Conservation (phyloP, 2,329 filamentous ascomycete species). For the Sporothrix dimorphospora region DNA sequence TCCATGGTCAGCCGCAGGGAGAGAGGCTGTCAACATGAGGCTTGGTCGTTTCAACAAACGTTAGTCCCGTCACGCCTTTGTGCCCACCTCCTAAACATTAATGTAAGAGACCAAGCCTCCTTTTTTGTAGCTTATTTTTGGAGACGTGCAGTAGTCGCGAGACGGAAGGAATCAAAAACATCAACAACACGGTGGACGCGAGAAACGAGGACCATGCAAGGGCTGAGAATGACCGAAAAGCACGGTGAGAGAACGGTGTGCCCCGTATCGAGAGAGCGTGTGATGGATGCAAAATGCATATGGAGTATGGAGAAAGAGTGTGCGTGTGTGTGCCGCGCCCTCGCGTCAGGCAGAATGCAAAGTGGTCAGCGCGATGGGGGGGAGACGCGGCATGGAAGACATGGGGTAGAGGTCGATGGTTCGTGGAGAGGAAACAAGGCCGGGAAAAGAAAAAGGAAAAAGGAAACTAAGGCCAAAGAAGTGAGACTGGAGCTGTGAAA, state of each 20-base stretch:
- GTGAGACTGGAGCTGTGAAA: not conserved
- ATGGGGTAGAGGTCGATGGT: not conserved
- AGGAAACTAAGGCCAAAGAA: no score
- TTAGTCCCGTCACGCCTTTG: not conserved
- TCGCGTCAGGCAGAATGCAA: not conserved
- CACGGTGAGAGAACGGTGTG: constrained; percentile 22
- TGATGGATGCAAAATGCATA: no score
- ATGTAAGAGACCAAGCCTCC: not conserved
- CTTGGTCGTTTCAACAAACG: not conserved
- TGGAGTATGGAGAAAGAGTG: not conserved
- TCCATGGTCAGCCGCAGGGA: constrained; percentile 1
- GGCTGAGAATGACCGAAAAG: not conserved
- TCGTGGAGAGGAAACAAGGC: not conserved
- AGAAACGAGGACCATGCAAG: not conserved
- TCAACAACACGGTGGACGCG: not conserved
- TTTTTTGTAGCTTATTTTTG: not conserved
- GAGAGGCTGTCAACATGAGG: not conserved
- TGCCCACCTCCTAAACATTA: not conserved
- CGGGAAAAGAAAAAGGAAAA: not conserved
- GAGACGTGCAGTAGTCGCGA: not conserved
- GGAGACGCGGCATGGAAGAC: not conserved
- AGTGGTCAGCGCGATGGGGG: not conserved
- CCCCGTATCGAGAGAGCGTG: not conserved
- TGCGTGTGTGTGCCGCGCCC: not conserved
- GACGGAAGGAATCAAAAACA: not conserved